Evolutionary conservation across 805 yeast species (phyloP).

Genomic region (Pichia ethanolica): DNA sequence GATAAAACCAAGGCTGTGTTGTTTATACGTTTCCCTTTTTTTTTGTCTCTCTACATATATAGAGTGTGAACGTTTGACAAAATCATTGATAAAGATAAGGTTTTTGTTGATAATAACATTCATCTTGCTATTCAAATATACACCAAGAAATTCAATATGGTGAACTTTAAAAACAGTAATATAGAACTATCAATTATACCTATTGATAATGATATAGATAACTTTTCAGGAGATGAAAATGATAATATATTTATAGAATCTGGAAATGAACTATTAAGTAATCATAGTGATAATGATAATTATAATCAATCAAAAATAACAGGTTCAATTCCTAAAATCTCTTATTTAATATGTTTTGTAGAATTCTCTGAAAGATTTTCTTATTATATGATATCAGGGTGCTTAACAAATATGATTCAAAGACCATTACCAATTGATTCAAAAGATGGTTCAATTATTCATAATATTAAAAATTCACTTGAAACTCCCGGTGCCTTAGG

Average conservation of each 20-base stretch:
- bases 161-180: neutral
- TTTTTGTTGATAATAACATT: too few relatives aligned
- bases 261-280: neutral
- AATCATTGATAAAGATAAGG: too few relatives aligned
- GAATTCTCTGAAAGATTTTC: conserved; percentile 52
- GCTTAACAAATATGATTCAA: conserved; percentile 44
- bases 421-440: conserved; percentile 43
- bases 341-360: conserved; percentile 27
- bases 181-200: conserved; percentile 3
- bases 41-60: too few relatives aligned
- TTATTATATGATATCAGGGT: conserved; percentile 41
- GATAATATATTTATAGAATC: too few relatives aligned
- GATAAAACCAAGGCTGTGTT: neutral
- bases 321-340: conserved; percentile 20
- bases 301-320: conserved; percentile 8
- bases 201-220: neutral
- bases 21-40: neutral
- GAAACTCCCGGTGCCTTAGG: conserved; percentile 43
- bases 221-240: too few relatives aligned
- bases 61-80: too few relatives aligned
- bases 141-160: neutral
- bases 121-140: too few relatives aligned
- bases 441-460: conserved; percentile 27
- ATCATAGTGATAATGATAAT: neutral
- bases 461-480: conserved; percentile 31